These are phyloP conservation scores for Penstemon davidsonii DNA, from an alignment of 257 asterid genomes.

Conservation along the genomic window DNA sequence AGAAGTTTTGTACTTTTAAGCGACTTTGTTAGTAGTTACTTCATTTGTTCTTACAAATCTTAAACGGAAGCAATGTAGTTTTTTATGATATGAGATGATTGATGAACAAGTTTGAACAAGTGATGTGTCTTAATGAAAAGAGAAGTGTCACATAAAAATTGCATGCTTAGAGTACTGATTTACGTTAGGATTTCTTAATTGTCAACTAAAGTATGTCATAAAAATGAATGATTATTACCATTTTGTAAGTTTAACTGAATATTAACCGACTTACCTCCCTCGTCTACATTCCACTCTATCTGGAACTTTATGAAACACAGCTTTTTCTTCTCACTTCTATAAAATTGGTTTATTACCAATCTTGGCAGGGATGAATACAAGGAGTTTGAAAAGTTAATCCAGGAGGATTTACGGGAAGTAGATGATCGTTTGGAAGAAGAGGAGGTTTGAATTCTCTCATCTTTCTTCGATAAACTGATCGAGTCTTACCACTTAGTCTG, in stretches of 20 bases:
- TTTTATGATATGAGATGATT: background rate
- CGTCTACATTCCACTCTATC: background rate
- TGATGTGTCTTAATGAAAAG: background rate
- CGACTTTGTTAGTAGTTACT: background rate
- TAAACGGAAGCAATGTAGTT: background rate
- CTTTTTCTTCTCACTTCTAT: constrained; percentile 11
- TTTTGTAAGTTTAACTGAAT: constrained; percentile 3
- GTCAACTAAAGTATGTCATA: background rate
- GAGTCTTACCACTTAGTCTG: constrained; percentile 2
- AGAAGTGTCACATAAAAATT: background rate
- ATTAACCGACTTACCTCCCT: background rate
- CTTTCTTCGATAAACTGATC: constrained; percentile 20
- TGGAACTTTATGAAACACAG: constrained; percentile 15
- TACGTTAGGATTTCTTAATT: background rate
- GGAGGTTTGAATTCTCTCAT: constrained; percentile 56
- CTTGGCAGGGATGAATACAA: constrained; percentile 83
- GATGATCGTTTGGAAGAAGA: constrained; percentile 96
- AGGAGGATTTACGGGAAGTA: constrained; percentile 71
- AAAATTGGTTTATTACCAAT: constrained; percentile 16
- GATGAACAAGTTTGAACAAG: background rate
- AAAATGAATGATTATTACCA: background rate
- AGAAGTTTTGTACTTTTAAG: too few relatives aligned
- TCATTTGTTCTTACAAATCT: background rate
- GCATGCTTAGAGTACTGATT: background rate
- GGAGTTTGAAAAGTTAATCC: constrained; percentile 90